A percentile compares a stretch with the other conserved stretches of the same genome.
Conservation (phyloP, 2,329 filamentous ascomycete species). For the Lasiodiplodia gonubiensis region DNA sequence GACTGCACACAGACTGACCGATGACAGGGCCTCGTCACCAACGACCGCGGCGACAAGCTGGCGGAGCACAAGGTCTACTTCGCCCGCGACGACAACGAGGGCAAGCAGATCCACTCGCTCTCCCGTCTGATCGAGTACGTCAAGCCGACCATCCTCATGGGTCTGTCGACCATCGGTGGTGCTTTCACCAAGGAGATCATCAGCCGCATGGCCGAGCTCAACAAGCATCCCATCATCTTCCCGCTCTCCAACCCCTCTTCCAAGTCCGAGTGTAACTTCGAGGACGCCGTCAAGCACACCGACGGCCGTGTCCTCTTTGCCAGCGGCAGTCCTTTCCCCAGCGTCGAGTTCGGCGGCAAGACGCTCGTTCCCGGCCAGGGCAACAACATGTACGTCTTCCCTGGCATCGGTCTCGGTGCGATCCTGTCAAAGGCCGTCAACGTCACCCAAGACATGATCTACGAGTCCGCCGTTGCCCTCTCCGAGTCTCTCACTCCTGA, state of each 20-base stretch:
- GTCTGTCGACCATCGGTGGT: constrained; percentile 90
- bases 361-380: constrained; percentile 63
- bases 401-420: constrained; percentile 89
- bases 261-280: constrained; percentile 97
- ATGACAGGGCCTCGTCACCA: constrained; percentile 77
- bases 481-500: constrained; percentile 78
- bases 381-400: constrained; percentile 94
- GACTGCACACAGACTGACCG: background rate
- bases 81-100: constrained; percentile 68
- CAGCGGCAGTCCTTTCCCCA: constrained; percentile 88
- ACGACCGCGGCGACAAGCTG: constrained; percentile 89
- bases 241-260: constrained; percentile 94
- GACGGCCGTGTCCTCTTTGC: constrained; percentile 92
- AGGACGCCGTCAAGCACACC: constrained; percentile 89
- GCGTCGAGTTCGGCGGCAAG: constrained; percentile 59
- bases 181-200: constrained; percentile 91
- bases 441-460: constrained; percentile 95
- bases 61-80: constrained; percentile 84
- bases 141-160: constrained; percentile 91
- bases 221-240: constrained; percentile 78
- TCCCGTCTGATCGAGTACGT: constrained; percentile 94
- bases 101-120: constrained; percentile 74
- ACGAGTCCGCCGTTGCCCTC: constrained; percentile 85
- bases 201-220: constrained; percentile 62
- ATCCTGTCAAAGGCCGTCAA: constrained; percentile 87